Evolutionary conservation across 176 grass and related monocot genomes (phyloP).

Genomic region (Metroxylon sagu): DNA sequence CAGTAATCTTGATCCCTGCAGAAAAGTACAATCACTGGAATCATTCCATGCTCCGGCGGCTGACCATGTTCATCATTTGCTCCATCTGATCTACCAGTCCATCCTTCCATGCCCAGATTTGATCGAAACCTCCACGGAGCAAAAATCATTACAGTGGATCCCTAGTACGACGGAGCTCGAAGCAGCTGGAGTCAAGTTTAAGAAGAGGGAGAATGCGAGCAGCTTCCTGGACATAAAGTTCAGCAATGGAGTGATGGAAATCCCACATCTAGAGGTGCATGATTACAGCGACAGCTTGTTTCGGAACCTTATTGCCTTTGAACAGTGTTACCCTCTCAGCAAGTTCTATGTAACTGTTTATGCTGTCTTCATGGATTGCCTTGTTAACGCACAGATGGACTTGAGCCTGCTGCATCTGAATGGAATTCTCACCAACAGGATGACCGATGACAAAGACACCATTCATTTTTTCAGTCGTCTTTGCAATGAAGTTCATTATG

Average conservation of each 20-base stretch:
- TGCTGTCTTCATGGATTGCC: not conserved
- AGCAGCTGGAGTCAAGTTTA: not conserved
- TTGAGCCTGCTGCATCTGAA: not conserved
- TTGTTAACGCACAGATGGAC: not conserved
- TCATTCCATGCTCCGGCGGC: not conserved
- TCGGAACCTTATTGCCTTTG: constrained; percentile 15
- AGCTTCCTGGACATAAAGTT: constrained; percentile 16
- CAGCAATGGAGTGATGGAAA: constrained; percentile 1
- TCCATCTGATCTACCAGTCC: constrained; percentile 11
- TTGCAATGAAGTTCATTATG: too few relatives aligned
- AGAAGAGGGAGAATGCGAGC: not conserved
- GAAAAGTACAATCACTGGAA: not conserved
- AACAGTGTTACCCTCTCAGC: not conserved
- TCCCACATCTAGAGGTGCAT: not conserved
- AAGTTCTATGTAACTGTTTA: not conserved
- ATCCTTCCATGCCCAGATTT: not conserved
- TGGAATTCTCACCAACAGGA: not conserved
- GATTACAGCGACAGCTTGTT: not conserved
- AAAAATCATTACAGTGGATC: too few relatives aligned
- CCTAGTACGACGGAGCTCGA: not conserved
- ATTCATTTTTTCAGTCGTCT: not conserved
- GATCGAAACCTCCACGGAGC: too few relatives aligned
- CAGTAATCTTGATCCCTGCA: not conserved
- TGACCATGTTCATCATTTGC: not conserved
- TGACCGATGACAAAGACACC: not conserved